These are phyloP conservation scores for Metschnikowia borealis DNA, from an alignment of 805 yeast species.

Conservation along the genomic window DNA sequence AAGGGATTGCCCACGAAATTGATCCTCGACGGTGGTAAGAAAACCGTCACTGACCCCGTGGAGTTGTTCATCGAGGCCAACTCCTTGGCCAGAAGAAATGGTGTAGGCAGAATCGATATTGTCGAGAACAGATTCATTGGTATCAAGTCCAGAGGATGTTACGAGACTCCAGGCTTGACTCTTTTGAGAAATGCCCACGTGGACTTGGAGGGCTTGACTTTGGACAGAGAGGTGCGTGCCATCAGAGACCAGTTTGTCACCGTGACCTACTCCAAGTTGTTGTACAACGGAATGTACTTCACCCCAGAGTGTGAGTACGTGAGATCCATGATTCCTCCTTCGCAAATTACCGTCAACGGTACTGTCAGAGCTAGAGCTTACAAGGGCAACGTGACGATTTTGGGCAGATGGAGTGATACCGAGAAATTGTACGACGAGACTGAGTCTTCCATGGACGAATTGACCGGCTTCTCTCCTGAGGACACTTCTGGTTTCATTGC, in stretches of 20 bases:
- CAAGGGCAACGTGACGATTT: conserved; percentile 80
- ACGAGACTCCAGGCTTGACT: conserved; percentile 98
- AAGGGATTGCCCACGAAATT: conserved; percentile 88
- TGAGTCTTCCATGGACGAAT: conserved; percentile 98
- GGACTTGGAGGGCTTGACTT: conserved; percentile 93
- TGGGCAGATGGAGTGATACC: conserved; percentile 93
- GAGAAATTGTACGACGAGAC: conserved; percentile 97
- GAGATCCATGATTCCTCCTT: conserved; percentile 89
- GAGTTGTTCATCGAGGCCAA: conserved; percentile 91
- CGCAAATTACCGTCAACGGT: conserved; percentile 95
- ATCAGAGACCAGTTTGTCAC: conserved; percentile 96
- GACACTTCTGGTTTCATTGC: conserved; percentile 97
- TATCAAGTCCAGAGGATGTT: conserved; percentile 98
- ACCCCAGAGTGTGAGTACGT: conserved; percentile 97
- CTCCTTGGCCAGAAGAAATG: conserved; percentile 95
- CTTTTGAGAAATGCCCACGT: conserved; percentile 89
- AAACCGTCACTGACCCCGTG: conserved; percentile 75
- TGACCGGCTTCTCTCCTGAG: conserved; percentile 95
- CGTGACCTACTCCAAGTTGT: conserved; percentile 79
- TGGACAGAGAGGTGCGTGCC: conserved; percentile 97
- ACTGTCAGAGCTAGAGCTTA: conserved; percentile 89
- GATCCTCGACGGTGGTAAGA: conserved; percentile 57
- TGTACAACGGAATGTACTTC: conserved; percentile 97
- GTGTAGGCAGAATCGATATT: conserved; percentile 98
- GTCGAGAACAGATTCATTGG: conserved; percentile 99